These are phyloP conservation scores for Amesomyces nigricolor DNA, from an alignment of 2,329 filamentous ascomycete genomes.

Conservation along the genomic window DNA sequence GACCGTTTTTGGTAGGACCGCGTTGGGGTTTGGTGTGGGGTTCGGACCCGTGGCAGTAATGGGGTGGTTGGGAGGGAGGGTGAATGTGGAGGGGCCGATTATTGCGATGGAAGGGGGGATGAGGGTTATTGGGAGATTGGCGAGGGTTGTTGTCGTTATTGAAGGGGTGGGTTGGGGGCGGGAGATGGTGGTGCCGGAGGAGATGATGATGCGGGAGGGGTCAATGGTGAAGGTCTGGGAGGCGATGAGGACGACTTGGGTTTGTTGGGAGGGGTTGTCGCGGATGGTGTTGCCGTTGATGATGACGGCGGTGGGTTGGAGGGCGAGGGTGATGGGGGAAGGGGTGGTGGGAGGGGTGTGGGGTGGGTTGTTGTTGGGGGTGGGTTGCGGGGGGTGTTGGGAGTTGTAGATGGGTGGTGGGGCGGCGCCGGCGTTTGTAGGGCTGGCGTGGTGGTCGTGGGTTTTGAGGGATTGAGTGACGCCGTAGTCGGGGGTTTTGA, in stretches of 20 bases:
- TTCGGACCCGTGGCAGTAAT: no score
- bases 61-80: constrained; percentile 31
- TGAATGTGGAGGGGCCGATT: constrained; percentile 40
- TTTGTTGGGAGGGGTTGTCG: constrained; percentile 34
- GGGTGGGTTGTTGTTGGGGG: not conserved
- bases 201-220: constrained; percentile 42
- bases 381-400: not conserved
- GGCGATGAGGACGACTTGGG: constrained; percentile 39
- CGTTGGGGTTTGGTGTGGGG: no score
- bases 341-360: not conserved
- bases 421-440: constrained; percentile 4
- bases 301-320: constrained; percentile 41
- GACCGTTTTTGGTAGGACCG: constrained; percentile 30
- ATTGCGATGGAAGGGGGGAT: constrained; percentile 37
- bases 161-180: constrained; percentile 35
- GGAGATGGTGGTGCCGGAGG: constrained; percentile 39
- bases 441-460: constrained; percentile 19
- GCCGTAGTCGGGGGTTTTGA: constrained; percentile 37
- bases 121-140: constrained; percentile 36
- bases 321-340: constrained; percentile 37
- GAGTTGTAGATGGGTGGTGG: constrained; percentile 20
- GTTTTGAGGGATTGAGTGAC: constrained; percentile 23
- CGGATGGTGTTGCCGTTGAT: constrained; percentile 44
- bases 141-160: constrained; percentile 37
- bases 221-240: constrained; percentile 43